Percentiles rank a stretch among this genome's conserved stretches.
phyloP scores from a whole-genome alignment of 352 stramenopile species.

The Phytophthora hybrid region DNA sequence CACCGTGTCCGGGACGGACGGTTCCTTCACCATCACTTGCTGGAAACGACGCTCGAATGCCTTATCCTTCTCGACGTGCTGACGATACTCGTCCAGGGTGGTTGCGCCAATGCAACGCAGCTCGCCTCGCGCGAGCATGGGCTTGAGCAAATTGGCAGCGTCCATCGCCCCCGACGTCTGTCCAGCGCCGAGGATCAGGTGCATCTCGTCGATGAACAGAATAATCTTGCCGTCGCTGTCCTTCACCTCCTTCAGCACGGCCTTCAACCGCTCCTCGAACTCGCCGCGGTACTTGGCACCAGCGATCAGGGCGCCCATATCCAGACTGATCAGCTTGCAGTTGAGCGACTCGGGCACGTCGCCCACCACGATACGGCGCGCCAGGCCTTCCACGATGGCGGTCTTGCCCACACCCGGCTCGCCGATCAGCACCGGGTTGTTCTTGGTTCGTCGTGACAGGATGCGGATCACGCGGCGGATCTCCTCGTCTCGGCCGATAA shows the following conservation, averaged over 20 bases:
- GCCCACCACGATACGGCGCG: slow-evolving; percentile 96
- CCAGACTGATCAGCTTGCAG: slow-evolving; percentile 92
- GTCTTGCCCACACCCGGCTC: slow-evolving; percentile 98
- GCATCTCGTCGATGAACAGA: slow-evolving; percentile 99
- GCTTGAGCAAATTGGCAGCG: slow-evolving; percentile 98
- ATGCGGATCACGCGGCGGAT: slow-evolving; percentile 97
- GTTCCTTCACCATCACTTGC: slow-evolving; percentile 95
- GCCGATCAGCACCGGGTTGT: slow-evolving; percentile 97
- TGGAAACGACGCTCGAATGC: slow-evolving; percentile 99
- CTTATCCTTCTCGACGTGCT: slow-evolving; percentile 99
- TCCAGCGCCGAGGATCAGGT: slow-evolving; percentile 96
- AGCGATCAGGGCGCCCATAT: slow-evolving; percentile 97
- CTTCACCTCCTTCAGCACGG: slow-evolving; percentile 95
- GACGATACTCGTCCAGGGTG: slow-evolving; percentile 97
- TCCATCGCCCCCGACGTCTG: slow-evolving; percentile 95
- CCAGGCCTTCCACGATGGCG: slow-evolving; percentile 95
- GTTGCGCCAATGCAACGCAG: slow-evolving; percentile 98
- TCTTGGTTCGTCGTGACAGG: slow-evolving; percentile 96
- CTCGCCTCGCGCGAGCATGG: slow-evolving; percentile 96
- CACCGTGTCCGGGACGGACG: slow-evolving; percentile 95
- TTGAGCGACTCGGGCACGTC: slow-evolving; percentile 96
- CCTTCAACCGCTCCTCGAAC: slow-evolving; percentile 98
- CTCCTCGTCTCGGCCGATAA: slow-evolving; percentile 98
- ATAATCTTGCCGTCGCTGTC: slow-evolving; percentile 97
- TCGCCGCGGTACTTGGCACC: slow-evolving; percentile 98